Conservation (phyloP, 768 basidiomycete genomes). For the Tricholoma matsutake region DNA sequence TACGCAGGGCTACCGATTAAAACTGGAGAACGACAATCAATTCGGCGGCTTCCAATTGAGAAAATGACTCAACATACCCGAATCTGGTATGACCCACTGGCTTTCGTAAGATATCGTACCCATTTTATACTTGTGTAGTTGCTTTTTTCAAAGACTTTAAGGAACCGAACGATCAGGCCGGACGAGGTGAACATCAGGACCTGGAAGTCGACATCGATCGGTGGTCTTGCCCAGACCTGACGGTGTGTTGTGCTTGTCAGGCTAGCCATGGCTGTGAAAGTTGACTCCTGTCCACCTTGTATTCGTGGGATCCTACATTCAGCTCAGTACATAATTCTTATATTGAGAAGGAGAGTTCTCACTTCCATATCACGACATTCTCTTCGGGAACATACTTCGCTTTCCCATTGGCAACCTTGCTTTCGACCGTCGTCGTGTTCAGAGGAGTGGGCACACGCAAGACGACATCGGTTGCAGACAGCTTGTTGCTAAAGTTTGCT, state of each 20-base stretch:
- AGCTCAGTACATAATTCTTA: neutral
- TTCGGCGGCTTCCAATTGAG: neutral
- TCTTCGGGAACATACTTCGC: conserved; percentile 97
- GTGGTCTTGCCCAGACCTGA: conserved; percentile 97
- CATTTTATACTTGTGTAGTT: conserved; percentile 95
- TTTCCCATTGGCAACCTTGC: conserved; percentile 89
- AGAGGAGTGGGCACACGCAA: conserved; percentile 94
- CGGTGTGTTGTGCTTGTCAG: conserved; percentile 87
- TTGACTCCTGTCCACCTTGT: conserved; percentile 90
- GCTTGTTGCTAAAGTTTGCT: conserved; percentile 86
- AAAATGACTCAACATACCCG: conserved; percentile 55
- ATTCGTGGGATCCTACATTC: conserved; percentile 78
- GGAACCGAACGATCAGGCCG: conserved; percentile 91
- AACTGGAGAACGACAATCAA: neutral
- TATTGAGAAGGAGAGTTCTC: conserved; percentile 30
- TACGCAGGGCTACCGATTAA: neutral
- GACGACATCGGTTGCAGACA: conserved; percentile 90
- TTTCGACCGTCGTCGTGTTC: conserved; percentile 90
- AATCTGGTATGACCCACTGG: conserved; percentile 91
- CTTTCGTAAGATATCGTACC: conserved; percentile 94
- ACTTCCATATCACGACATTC: conserved; percentile 99
- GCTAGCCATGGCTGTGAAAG: conserved; percentile 76
- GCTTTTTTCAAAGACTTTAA: conserved; percentile 97
- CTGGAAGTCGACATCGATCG: conserved; percentile 98
- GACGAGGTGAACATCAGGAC: conserved; percentile 99